A percentile compares a stretch with the other conserved stretches of the same genome.
Evolutionary conservation across 371 early-diverging fungal species (phyloP).

Genomic region (Mortierella sp.): DNA sequence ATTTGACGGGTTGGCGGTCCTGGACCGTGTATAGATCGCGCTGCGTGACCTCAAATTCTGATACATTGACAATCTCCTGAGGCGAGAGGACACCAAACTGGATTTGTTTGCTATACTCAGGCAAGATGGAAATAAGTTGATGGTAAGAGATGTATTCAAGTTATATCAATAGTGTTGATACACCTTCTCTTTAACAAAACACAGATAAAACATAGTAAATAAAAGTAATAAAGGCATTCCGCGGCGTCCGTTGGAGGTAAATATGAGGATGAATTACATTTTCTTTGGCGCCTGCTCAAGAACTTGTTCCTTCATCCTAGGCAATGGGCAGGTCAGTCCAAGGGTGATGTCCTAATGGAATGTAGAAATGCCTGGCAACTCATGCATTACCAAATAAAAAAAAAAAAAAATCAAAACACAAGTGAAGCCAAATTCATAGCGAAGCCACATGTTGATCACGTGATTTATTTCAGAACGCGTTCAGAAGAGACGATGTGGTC

Average conservation of each 20-base stretch:
- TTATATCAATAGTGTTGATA: background rate
- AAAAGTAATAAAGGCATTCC: background rate
- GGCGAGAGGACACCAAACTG: constrained; percentile 92
- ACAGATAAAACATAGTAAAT: background rate
- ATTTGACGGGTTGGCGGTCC: constrained; percentile 82
- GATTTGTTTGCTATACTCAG: constrained; percentile 77
- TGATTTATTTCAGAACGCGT: background rate
- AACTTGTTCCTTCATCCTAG: constrained; percentile 84
- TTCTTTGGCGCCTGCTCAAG: constrained; percentile 83
- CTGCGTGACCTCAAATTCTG: constrained; percentile 92
- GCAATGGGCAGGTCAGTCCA: constrained; percentile 22
- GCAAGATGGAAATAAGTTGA: constrained; percentile 1
- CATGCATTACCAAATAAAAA: background rate
- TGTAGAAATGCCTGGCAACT: background rate
- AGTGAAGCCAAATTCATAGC: background rate
- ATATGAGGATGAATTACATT: constrained; percentile 66
- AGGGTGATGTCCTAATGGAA: constrained; percentile 12
- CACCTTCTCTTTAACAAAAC: background rate
- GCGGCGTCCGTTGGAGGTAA: background rate
- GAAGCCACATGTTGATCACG: constrained; percentile 19
- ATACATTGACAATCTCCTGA: constrained; percentile 84
- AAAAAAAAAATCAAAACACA: constrained; percentile 28
- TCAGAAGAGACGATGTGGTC: constrained; percentile 39
- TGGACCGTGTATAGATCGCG: constrained; percentile 93
- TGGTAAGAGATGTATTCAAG: background rate